Percentiles rank a stretch among this genome's conserved stretches.
Conservation (phyloP, 2,329 filamentous ascomycete genomes). For the Botryotinia narcissicola region DNA sequence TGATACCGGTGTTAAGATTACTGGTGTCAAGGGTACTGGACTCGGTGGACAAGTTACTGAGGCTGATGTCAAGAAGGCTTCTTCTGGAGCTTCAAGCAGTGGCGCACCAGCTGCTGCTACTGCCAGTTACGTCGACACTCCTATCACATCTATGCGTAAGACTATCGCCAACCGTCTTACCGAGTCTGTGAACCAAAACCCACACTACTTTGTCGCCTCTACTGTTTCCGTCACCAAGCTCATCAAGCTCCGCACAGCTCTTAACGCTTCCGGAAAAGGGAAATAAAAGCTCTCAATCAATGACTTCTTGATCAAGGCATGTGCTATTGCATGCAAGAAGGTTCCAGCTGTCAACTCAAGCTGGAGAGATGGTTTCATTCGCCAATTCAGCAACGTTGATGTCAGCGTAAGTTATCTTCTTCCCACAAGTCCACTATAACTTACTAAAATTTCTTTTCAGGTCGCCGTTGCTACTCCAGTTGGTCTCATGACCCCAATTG, state of each 20-base stretch:
- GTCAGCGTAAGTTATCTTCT: conserved; percentile 72
- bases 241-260: conserved; percentile 88
- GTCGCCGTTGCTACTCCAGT: conserved; percentile 67
- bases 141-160: conserved; percentile 93
- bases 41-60: conserved; percentile 84
- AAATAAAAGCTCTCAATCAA: conserved; percentile 99
- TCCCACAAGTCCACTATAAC: neutral
- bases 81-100: conserved; percentile 51
- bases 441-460: conserved; percentile 25
- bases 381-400: conserved; percentile 89
- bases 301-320: conserved; percentile 98
- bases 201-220: conserved; percentile 95
- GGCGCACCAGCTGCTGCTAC: conserved; percentile 57
- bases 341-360: conserved; percentile 94
- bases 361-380: conserved; percentile 88
- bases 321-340: conserved; percentile 83
- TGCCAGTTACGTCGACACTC: conserved; percentile 77
- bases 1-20: conserved; percentile 77
- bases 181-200: conserved; percentile 88
- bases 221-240: conserved; percentile 92
- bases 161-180: conserved; percentile 89
- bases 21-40: conserved; percentile 81
- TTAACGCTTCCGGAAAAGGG: conserved; percentile 85
- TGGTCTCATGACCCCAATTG: conserved; percentile 96
- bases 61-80: conserved; percentile 87